These are phyloP conservation scores for Fusarium newnesense DNA, from an alignment of 2,329 filamentous ascomycete species.

Conservation along the genomic window DNA sequence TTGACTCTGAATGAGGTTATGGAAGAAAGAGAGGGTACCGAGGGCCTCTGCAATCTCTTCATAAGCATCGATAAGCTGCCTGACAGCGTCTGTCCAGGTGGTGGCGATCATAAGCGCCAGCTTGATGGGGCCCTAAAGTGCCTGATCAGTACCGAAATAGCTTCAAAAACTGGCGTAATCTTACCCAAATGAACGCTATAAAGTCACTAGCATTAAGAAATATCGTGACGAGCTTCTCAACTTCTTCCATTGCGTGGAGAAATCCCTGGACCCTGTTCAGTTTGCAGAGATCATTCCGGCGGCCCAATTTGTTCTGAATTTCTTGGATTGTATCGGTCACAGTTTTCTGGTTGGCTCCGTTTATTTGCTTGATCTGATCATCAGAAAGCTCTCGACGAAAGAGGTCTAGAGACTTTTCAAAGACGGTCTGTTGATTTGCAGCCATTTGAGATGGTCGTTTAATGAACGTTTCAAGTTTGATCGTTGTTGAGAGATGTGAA, in stretches of 20 bases:
- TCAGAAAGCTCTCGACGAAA: slow-evolving; percentile 3
- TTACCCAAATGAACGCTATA: slow-evolving; percentile 10
- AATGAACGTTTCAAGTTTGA: accelerated
- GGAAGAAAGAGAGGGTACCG: not conserved
- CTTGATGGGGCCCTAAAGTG: not conserved
- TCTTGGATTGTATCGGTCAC: accelerated
- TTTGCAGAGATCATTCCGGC: not conserved
- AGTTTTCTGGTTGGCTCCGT: accelerated
- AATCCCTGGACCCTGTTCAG: not conserved
- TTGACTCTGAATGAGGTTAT: not conserved
- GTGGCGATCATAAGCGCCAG: slow-evolving; percentile 8
- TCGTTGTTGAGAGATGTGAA: accelerated
- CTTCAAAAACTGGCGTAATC: accelerated
- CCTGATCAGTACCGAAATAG: accelerated
- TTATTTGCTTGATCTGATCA: not conserved
- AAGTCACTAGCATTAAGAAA: not conserved
- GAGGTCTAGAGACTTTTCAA: not conserved
- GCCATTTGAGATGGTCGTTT: not conserved
- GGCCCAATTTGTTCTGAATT: not conserved
- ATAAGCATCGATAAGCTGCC: not conserved
- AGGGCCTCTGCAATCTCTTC: not conserved
- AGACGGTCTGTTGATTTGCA: not conserved
- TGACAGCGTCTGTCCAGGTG: accelerated
- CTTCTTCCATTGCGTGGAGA: not conserved
- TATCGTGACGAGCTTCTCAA: not conserved